These are phyloP conservation scores for Boletus sp. DNA, from an alignment of 768 basidiomycete species.

Conservation along the genomic window DNA sequence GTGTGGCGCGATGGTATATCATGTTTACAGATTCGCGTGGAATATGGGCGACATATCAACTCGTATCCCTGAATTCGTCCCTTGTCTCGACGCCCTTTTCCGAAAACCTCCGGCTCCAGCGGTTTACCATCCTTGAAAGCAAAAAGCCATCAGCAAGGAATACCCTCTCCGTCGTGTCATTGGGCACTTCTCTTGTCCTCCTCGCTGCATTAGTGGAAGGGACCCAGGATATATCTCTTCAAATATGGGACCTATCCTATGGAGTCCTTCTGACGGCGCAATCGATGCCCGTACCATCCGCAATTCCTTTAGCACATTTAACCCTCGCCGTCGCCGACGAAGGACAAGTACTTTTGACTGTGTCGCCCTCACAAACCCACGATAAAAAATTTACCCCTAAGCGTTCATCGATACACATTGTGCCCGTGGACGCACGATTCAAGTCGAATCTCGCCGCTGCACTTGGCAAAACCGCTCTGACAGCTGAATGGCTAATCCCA, in stretches of 20 bases:
- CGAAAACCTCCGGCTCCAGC: conserved; percentile 20
- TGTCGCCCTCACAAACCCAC: conserved; percentile 36
- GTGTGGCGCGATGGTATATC: not conserved
- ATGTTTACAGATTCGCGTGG: conserved; percentile 40
- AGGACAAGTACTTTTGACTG: conserved; percentile 51
- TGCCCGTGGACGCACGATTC: conserved; percentile 52
- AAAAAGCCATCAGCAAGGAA: conserved; percentile 10
- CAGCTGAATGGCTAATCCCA: conserved; percentile 43
- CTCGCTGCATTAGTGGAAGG: conserved; percentile 41
- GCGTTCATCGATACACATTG: conserved; percentile 54
- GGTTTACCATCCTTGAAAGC: conserved; percentile 12
- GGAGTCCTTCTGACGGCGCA: conserved; percentile 59
- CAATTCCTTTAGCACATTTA: conserved; percentile 31
- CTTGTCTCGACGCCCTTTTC: conserved; percentile 22
- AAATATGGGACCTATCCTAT: conserved; percentile 70
- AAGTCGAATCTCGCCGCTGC: conserved; percentile 63
- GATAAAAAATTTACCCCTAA: conserved; percentile 8
- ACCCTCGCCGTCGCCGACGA: conserved; percentile 33
- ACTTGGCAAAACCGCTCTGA: conserved; percentile 48
- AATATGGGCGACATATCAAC: conserved; percentile 38
- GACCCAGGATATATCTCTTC: conserved; percentile 45
- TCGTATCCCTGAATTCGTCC: conserved; percentile 26
- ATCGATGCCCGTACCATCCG: conserved; percentile 46
- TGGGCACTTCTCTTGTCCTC: conserved; percentile 57
- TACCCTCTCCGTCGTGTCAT: conserved; percentile 41